Conservation (phyloP, 805 yeast species). For the Candida insectalens region DNA sequence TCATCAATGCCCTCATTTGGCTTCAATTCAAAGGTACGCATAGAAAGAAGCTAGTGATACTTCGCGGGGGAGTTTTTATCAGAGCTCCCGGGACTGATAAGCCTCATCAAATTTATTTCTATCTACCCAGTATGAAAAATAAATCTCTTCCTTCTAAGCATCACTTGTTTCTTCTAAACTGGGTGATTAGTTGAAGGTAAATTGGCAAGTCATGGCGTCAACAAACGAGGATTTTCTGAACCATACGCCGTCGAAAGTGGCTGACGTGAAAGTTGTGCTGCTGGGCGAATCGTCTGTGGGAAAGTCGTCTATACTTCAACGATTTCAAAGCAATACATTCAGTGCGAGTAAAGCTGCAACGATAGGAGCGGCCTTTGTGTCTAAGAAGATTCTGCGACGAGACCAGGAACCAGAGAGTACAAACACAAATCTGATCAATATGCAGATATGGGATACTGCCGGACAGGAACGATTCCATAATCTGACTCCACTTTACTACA, state of each 20-base stretch:
- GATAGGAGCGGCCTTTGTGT: slow-evolving; percentile 96
- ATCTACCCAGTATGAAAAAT: no score
- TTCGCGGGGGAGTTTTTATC: no score
- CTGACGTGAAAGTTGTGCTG: slow-evolving; percentile 26
- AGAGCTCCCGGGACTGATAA: no score
- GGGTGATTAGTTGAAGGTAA: no score
- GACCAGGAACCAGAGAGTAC: slow-evolving; percentile 6
- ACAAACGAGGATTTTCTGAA: no score
- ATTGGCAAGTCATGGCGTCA: no score
- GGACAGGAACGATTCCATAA: slow-evolving; percentile 87
- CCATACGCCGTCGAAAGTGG: slow-evolving; percentile 20
- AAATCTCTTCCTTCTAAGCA: no score
- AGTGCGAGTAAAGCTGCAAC: slow-evolving; percentile 81
- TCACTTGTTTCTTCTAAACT: no score
- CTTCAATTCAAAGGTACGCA: slow-evolving; percentile 13
- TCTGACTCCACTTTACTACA: slow-evolving; percentile 73
- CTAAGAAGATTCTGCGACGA: slow-evolving; percentile 51
- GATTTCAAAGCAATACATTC: slow-evolving; percentile 66
- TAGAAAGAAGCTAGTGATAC: no score
- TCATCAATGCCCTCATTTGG: slow-evolving; percentile 20
- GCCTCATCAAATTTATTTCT: no score
- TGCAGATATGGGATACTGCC: slow-evolving; percentile 91
- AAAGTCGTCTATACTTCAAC: slow-evolving; percentile 66
- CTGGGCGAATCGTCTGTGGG: slow-evolving; percentile 52
- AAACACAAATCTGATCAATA: slow-evolving; percentile 27